Conservation (phyloP, 768 basidiomycete genomes). For the Sporobolomyces roseus region DNA sequence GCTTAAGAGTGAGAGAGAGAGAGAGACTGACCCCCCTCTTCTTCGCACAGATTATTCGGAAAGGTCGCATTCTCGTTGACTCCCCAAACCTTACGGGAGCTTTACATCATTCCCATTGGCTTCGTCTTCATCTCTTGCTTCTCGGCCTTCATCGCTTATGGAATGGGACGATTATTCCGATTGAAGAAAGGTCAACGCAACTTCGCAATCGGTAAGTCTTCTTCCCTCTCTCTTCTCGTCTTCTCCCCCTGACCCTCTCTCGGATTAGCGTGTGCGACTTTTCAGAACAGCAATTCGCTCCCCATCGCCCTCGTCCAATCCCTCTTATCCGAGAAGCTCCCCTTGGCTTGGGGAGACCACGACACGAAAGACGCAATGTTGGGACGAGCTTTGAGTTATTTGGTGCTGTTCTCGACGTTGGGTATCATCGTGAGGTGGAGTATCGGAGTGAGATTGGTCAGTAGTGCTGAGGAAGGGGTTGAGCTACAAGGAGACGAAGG, state of each 20-base stretch:
- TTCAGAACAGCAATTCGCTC: constrained; percentile 84
- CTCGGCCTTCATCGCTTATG: constrained; percentile 66
- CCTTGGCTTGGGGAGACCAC: constrained; percentile 39
- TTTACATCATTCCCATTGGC: constrained; percentile 71
- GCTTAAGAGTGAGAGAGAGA: too few relatives aligned
- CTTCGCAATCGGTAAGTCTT: too few relatives aligned
- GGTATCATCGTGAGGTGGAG: constrained; percentile 79
- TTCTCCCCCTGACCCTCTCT: too few relatives aligned
- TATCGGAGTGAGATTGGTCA: constrained; percentile 77
- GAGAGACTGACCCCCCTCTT: too few relatives aligned
- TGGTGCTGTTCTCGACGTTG: constrained; percentile 86
- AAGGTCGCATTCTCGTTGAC: constrained; percentile 80
- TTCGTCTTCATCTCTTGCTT: constrained; percentile 70
- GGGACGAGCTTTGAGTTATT: constrained; percentile 80
- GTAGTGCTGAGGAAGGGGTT: constrained; percentile 56
- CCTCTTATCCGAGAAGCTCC: constrained; percentile 44
- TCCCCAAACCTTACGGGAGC: constrained; percentile 72
- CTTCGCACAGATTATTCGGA: constrained; percentile 3
- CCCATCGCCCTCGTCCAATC: constrained; percentile 78
- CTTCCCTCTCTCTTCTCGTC: too few relatives aligned
- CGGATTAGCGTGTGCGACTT: constrained; percentile 43
- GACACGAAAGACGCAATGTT: constrained; percentile 86
- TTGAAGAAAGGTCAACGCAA: constrained; percentile 74
- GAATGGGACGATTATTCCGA: constrained; percentile 61
- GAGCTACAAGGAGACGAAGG: constrained; percentile 14